phyloP scores from a whole-genome alignment of 306 rosid species.

The Cucumis sativus region DNA sequence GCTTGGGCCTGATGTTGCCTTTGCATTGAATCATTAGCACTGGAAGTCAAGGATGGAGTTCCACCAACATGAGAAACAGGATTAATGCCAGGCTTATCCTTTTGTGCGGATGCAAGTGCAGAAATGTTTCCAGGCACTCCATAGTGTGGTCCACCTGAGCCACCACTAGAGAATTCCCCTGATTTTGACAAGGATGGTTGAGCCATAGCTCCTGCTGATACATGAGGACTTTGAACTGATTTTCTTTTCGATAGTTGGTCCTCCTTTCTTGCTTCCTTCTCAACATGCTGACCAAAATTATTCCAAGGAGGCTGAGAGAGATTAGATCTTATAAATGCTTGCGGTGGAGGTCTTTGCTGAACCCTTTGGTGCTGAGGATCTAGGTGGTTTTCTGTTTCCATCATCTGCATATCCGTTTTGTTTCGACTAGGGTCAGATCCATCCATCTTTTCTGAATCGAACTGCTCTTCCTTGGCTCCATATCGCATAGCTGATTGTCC shows the following conservation, averaged over 20 bases:
- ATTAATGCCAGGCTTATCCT: slow-evolving; percentile 55
- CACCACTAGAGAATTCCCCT: slow-evolving; percentile 83
- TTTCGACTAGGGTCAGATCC: slow-evolving; percentile 51
- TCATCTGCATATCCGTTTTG: slow-evolving; percentile 37
- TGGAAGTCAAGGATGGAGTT: slow-evolving; percentile 53
- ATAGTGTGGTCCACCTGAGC: slow-evolving; percentile 69
- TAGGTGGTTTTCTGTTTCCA: slow-evolving; percentile 52
- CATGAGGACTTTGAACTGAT: slow-evolving; percentile 70
- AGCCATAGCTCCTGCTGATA: slow-evolving; percentile 58
- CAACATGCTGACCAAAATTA: slow-evolving; percentile 54
- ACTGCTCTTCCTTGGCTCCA: slow-evolving; percentile 78
- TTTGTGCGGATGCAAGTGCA: slow-evolving; percentile 44
- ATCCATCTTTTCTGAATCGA: slow-evolving; percentile 54
- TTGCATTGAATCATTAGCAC: slow-evolving; percentile 69
- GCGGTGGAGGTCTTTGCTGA: slow-evolving; percentile 48
- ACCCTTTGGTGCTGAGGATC: slow-evolving; percentile 61
- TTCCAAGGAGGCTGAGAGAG: slow-evolving; percentile 69
- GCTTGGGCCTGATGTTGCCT: slow-evolving; percentile 76
- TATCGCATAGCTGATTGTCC: slow-evolving; percentile 50
- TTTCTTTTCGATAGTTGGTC: slow-evolving; percentile 66
- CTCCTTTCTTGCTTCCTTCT: slow-evolving; percentile 74
- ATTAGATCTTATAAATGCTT: slow-evolving; percentile 48
- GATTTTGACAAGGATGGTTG: slow-evolving; percentile 85
- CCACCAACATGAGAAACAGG: slow-evolving; percentile 54
- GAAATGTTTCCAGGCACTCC: slow-evolving; percentile 44